Evolutionary conservation across 306 rosid species (phyloP), one percentile per base, ranked within the genome.

Genomic region (Vigna nakashimae): DNA sequence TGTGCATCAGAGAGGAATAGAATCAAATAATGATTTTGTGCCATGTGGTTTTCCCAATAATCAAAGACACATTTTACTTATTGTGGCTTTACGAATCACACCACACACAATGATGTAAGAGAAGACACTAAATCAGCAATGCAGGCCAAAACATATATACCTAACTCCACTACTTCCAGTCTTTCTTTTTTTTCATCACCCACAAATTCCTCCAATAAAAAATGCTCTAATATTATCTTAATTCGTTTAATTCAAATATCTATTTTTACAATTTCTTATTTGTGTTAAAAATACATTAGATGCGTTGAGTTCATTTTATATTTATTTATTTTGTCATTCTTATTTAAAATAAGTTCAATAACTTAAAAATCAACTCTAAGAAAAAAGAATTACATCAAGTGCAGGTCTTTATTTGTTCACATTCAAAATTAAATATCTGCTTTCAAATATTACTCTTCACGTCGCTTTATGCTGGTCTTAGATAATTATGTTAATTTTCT

Each of bases 111-210:
- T 50, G 2, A 59, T 46, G 17, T 11, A 46, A 0, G 34, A 60
- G 36, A 60, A 60, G 79, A 74, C 48, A 48, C 2, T n/a, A 59
- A 45, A 74, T 9, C 6, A 46, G 14, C 13, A 43, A 43, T 11
- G 49, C 14, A 43, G 14, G 11, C 14, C 14, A 43, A 11, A 43
- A 43, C 49, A 43, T 43, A 43, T 43, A 2, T 10, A 43, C 72
- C 79, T 32, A 63, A 75, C 72, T 75, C 79, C 79, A 50, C 79
- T 46, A 34, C 17, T 17, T 11, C 32, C 24, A 46, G 45, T 74
- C 60, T 34, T 34, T 34, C 15, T 46, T 30, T 60, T 26, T 74
- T 8, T 34, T 46, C 62, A 59, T 60, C 69, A 45, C 20, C 2
- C 70, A 6, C 43, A 45, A 22, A 73, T 22, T 42, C 9, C 3